A percentile compares a stretch with the other conserved stretches of the same genome.
Evolutionary conservation across 129 eudicot species (phyloP).

Genomic region (Oenanthe sinensis): DNA sequence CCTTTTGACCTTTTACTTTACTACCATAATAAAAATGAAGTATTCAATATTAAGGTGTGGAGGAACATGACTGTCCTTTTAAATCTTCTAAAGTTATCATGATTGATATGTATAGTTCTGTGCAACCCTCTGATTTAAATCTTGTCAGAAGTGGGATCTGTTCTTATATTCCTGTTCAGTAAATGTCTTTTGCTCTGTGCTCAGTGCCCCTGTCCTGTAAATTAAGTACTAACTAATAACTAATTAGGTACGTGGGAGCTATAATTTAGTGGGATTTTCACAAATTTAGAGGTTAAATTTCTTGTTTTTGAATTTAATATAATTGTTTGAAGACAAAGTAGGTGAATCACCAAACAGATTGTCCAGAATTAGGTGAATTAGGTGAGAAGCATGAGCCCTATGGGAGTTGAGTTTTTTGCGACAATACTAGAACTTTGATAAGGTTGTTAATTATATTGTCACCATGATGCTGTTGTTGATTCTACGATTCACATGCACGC

Average conservation of each 20-base stretch:
- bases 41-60: slow-evolving; percentile 1
- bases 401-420: not conserved
- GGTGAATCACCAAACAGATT: not conserved
- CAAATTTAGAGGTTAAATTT: not conserved
- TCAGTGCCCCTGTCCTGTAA: slow-evolving; percentile 3
- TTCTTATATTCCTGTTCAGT: not conserved
- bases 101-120: slow-evolving; percentile 21
- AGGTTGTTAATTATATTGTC: slow-evolving; percentile 3
- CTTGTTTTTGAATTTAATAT: not conserved
- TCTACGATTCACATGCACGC: not conserved
- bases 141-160: slow-evolving; percentile 1
- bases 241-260: not conserved
- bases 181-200: not conserved
- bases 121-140: slow-evolving; percentile 1
- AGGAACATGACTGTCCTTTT: slow-evolving; percentile 17
- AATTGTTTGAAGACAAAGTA: not conserved
- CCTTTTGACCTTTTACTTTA: slow-evolving; percentile 15
- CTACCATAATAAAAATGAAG: not conserved
- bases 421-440: not conserved
- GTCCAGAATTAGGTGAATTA: not conserved
- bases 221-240: not conserved
- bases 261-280: not conserved
- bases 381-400: not conserved
- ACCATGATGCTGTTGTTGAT: slow-evolving; percentile 2
- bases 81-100: slow-evolving; percentile 19